A percentile compares a stretch with the other conserved stretches of the same genome.
phyloP scores from a whole-genome alignment of 129 eudicot species.

The Lonicera japonica region DNA sequence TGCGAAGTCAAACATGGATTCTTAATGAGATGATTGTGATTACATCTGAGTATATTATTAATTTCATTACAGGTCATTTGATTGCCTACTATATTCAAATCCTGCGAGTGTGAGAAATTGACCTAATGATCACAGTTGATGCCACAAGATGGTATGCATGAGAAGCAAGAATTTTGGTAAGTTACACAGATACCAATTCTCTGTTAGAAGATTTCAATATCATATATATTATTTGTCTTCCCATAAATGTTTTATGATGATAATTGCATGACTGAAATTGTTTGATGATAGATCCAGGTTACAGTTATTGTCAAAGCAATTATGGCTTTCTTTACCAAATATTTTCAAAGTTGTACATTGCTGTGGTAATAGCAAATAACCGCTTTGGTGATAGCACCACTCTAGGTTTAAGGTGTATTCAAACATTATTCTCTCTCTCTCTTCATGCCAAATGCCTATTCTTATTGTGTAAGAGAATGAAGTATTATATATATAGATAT shows the following conservation, averaged over 20 bases:
- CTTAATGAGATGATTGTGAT: not conserved
- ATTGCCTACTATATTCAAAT: no score
- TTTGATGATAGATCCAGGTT: no score
- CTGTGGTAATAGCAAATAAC: no score
- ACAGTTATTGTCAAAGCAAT: no score
- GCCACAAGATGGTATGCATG: not conserved
- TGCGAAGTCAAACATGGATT: no score
- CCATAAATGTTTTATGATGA: not conserved
- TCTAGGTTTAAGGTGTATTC: not conserved
- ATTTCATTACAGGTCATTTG: not conserved
- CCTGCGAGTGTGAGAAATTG: not conserved
- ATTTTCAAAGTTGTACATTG: no score
- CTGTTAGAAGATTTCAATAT: not conserved
- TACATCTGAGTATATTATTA: not conserved
- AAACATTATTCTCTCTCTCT: not conserved
- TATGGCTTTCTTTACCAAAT: no score
- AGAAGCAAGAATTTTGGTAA: not conserved
- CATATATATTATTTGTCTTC: no score
- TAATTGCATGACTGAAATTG: not conserved
- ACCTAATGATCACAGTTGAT: not conserved
- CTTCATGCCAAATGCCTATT: not conserved
- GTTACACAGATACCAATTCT: not conserved
- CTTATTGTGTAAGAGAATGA: no score
- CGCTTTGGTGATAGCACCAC: no score
- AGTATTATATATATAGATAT: not conserved